These are phyloP conservation scores for Paraleonurus japonicus DNA, from an alignment of 257 asterid species.

Conservation along the genomic window DNA sequence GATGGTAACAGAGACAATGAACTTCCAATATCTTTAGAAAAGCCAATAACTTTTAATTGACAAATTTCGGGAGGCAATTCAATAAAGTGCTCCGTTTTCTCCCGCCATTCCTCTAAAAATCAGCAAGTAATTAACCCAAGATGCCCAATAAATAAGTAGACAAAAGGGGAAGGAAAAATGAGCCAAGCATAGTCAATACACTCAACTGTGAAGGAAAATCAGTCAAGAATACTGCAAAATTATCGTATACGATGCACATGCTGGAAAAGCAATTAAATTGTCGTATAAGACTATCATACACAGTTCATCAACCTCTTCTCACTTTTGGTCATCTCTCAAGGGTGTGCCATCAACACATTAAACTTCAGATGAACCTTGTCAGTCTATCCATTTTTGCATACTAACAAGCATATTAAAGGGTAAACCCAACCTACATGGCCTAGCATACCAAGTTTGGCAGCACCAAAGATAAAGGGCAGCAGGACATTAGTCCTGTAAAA, in stretches of 20 bases:
- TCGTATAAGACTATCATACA: too few relatives aligned
- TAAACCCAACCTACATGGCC: slow-evolving; percentile 5
- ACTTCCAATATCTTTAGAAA: slow-evolving; percentile 96
- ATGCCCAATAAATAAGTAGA: slow-evolving; percentile 10
- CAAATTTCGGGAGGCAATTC: slow-evolving; percentile 96
- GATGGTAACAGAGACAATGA: slow-evolving; percentile 91
- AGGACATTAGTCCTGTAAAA: background rate
- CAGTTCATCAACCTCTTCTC: too few relatives aligned
- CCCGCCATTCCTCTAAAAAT: slow-evolving; percentile 52
- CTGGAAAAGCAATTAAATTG: slow-evolving; percentile 23
- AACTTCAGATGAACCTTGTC: background rate
- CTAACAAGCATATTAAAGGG: background rate
- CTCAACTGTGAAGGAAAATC: background rate
- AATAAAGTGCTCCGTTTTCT: slow-evolving; percentile 84
- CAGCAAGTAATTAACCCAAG: slow-evolving; percentile 27
- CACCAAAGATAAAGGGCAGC: background rate
- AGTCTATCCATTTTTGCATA: background rate
- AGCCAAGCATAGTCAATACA: slow-evolving; percentile 4
- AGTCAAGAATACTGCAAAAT: background rate
- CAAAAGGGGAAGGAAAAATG: background rate
- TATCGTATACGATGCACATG: slow-evolving; percentile 3
- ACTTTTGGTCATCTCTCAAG: slow-evolving; percentile 4
- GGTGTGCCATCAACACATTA: background rate
- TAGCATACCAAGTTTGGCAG: background rate
- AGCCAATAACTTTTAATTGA: slow-evolving; percentile 86